A percentile compares a stretch with the other conserved stretches of the same genome.
Conservation (phyloP, 257 asterid genomes). For the Lycium ferocissimum region DNA sequence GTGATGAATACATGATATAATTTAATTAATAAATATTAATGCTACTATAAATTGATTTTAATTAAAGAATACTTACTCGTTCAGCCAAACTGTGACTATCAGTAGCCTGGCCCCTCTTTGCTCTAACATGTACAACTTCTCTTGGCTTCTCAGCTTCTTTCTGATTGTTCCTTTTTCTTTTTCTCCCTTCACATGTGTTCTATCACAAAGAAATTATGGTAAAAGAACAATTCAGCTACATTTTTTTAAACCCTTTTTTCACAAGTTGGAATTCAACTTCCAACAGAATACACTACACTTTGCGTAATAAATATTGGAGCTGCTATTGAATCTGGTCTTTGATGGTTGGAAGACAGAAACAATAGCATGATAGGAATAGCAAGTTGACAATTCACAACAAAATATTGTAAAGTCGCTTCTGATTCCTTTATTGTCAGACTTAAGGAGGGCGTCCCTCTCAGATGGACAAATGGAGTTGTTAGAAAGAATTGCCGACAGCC, state of each 20-base stretch:
- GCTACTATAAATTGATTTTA: not conserved
- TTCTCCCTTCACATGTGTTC: conserved; percentile 57
- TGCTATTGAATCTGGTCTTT: not conserved
- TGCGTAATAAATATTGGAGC: not conserved
- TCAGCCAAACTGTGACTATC: conserved; percentile 71
- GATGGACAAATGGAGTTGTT: too few species aligned
- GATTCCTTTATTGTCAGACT: too few species aligned
- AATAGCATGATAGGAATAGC: not conserved
- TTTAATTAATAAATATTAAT: not conserved
- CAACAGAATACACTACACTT: not conserved
- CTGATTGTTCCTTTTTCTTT: conserved; percentile 64
- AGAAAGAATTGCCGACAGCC: too few species aligned
- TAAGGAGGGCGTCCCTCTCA: too few species aligned
- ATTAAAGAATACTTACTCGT: conserved; percentile 58
- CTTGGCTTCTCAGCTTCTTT: conserved; percentile 60
- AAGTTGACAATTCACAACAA: not conserved
- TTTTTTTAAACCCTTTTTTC: not conserved
- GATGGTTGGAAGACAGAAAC: too few species aligned
- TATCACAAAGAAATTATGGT: conserved; percentile 14
- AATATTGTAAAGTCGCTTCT: too few species aligned
- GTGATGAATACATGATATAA: not conserved
- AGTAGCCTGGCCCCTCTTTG: conserved; percentile 87
- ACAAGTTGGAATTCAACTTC: not conserved
- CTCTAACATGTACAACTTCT: conserved; percentile 98
- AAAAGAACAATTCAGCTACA: not conserved